Conservation (phyloP, 2,329 filamentous ascomycete genomes). For the Trichoderma lentiforme region DNA sequence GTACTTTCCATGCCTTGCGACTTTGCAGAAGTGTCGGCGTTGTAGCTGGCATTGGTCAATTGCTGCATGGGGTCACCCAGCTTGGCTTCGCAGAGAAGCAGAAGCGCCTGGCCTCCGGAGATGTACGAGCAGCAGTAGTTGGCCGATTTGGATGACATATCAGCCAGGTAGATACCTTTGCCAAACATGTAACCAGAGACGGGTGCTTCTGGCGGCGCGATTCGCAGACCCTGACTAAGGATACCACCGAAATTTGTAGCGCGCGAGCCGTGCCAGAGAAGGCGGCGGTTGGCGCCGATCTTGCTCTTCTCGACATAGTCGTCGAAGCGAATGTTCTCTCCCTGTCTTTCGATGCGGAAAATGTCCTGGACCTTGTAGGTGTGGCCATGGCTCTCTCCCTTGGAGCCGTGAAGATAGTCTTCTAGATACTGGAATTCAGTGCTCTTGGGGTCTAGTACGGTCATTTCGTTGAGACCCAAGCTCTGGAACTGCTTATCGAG, state of each 20-base stretch:
- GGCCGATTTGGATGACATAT: constrained; percentile 80
- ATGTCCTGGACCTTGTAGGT: constrained; percentile 66
- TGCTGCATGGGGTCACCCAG: constrained; percentile 72
- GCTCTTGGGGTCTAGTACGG: constrained; percentile 55
- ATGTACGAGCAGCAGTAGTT: constrained; percentile 65
- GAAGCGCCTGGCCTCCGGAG: constrained; percentile 67
- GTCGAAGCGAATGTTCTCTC: constrained; percentile 68
- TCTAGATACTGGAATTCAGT: constrained; percentile 63
- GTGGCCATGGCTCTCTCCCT: constrained; percentile 63
- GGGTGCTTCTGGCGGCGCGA: constrained; percentile 80
- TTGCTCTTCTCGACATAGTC: constrained; percentile 52
- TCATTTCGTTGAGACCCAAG: constrained; percentile 74
- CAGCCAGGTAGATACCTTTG: constrained; percentile 84
- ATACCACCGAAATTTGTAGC: constrained; percentile 85
- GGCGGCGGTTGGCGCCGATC: constrained; percentile 62
- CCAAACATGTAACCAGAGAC: constrained; percentile 83
- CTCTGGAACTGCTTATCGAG: constrained; percentile 71
- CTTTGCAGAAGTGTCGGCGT: constrained; percentile 62
- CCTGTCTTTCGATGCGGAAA: constrained; percentile 75
- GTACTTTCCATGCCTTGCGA: constrained; percentile 61
- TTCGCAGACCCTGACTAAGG: constrained; percentile 81
- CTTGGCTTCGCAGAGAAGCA: constrained; percentile 77
- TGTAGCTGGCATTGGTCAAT: constrained; percentile 54
- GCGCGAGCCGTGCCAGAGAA: constrained; percentile 86
- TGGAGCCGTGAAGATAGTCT: constrained; percentile 65